A percentile compares a stretch with the other conserved stretches of the same genome.
phyloP scores from a whole-genome alignment of 192 early-diverging fungal species.

The Allomyces arbusculus region DNA sequence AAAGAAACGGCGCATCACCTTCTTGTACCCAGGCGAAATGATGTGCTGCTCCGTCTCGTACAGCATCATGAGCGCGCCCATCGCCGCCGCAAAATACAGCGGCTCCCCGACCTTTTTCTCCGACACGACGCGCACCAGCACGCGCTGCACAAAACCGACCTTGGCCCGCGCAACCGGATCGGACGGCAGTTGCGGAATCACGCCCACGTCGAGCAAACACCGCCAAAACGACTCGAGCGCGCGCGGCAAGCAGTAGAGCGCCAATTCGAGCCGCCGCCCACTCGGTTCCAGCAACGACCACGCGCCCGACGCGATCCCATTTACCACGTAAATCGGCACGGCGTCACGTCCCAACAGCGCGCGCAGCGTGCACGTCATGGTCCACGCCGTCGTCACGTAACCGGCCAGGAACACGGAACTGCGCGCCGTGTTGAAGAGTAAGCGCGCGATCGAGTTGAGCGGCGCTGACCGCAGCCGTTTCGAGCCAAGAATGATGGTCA shows the following conservation, averaged over 20 bases:
- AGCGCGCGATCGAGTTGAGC: constrained; percentile 15
- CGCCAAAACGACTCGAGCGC: constrained; percentile 55
- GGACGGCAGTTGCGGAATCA: constrained; percentile 32
- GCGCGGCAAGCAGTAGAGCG: constrained; percentile 62
- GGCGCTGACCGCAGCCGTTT: constrained; percentile 12
- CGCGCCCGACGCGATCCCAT: constrained; percentile 31
- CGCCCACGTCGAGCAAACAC: constrained; percentile 25
- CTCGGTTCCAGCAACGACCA: constrained; percentile 38
- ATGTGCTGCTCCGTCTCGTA: constrained; percentile 59
- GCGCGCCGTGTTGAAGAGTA: constrained; percentile 28
- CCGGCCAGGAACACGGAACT: constrained; percentile 37
- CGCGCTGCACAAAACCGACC: not conserved
- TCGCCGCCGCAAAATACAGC: constrained; percentile 44
- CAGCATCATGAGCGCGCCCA: constrained; percentile 57
- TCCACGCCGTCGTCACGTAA: constrained; percentile 25
- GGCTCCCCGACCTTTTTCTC: constrained; percentile 33
- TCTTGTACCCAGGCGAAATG: constrained; percentile 52
- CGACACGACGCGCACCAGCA: not conserved
- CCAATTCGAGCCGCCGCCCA: constrained; percentile 52
- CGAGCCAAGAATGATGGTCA: constrained; percentile 18
- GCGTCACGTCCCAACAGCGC: constrained; percentile 21
- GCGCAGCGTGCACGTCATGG: constrained; percentile 32
- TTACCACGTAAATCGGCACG: constrained; percentile 21
- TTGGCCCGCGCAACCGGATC: not conserved
- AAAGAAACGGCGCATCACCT: constrained; percentile 56